phyloP scores from a whole-genome alignment of 2,329 filamentous ascomycete genomes.

The Triangularia verruculosa region DNA sequence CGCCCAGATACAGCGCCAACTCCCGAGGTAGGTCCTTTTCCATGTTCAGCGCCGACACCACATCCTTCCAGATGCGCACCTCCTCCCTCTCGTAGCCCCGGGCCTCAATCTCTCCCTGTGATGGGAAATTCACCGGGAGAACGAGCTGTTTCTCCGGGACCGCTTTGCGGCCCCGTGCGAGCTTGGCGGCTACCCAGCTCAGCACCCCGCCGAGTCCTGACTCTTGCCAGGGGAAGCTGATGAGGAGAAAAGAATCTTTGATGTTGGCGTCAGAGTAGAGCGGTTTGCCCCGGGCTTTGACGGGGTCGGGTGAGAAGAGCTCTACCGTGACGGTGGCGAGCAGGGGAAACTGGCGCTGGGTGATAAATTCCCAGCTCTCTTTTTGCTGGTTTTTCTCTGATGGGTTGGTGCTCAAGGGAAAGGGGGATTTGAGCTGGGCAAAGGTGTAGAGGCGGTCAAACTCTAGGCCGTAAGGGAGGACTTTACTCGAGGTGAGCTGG shows the following conservation, averaged over 20 bases:
- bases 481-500: constrained; percentile 62
- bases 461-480: constrained; percentile 67
- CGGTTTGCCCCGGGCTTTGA: constrained; percentile 44
- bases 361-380: constrained; percentile 67
- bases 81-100: constrained; percentile 58
- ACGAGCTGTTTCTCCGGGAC: constrained; percentile 62
- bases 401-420: constrained; percentile 39
- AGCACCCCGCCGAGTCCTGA: constrained; percentile 46
- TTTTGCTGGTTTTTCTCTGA: constrained; percentile 36
- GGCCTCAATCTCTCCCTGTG: constrained; percentile 52
- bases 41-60: constrained; percentile 54
- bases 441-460: constrained; percentile 84
- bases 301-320: constrained; percentile 66
- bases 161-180: constrained; percentile 47
- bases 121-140: constrained; percentile 63
- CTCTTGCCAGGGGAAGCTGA: constrained; percentile 63
- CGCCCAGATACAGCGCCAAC: constrained; percentile 63
- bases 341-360: constrained; percentile 64
- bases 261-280: constrained; percentile 26
- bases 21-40: constrained; percentile 58
- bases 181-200: constrained; percentile 47
- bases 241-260: constrained; percentile 57
- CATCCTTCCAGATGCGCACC: constrained; percentile 65
- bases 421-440: constrained; percentile 60
- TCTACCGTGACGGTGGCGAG: constrained; percentile 68